Conservation (phyloP, 805 yeast genomes). For the Kuraishia capsulata region DNA sequence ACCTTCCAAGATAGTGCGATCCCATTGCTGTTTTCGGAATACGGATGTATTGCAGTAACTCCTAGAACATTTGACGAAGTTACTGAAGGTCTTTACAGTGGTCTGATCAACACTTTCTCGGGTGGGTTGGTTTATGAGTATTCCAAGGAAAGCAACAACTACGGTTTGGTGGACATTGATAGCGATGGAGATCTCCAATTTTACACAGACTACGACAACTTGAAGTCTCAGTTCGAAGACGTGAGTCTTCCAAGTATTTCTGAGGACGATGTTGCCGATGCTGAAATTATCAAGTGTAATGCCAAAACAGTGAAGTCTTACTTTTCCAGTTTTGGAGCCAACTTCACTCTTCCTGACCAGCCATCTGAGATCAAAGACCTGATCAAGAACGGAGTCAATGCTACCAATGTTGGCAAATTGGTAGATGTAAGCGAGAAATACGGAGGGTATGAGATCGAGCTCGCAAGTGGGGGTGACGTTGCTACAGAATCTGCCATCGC, state of each 20-base stretch:
- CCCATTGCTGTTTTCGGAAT: constrained; percentile 65
- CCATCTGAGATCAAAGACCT: constrained; percentile 32
- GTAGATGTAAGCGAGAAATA: constrained; percentile 26
- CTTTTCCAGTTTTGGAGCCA: constrained; percentile 33
- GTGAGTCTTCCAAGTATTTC: constrained; percentile 26
- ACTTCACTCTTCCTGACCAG: constrained; percentile 38
- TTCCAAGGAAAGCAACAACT: constrained; percentile 58
- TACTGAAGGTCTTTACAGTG: constrained; percentile 53
- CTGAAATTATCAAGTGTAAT: constrained; percentile 29
- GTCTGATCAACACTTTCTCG: constrained; percentile 57
- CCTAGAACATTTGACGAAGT: constrained; percentile 89
- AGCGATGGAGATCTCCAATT: constrained; percentile 31
- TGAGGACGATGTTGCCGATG: constrained; percentile 24
- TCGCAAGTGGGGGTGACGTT: constrained; percentile 23
- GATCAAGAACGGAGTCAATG: constrained; percentile 39
- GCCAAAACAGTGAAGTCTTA: constrained; percentile 22
- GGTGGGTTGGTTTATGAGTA: constrained; percentile 89
- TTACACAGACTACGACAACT: constrained; percentile 40
- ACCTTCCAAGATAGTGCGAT: constrained; percentile 50
- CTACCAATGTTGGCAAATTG: constrained; percentile 34
- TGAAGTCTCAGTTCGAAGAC: constrained; percentile 31
- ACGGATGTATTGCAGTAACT: constrained; percentile 69
- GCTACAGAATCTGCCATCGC: constrained; percentile 22
- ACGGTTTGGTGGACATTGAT: constrained; percentile 61
- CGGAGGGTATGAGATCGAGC: constrained; percentile 23